Evolutionary conservation across 441 rosid genomes (phyloP), one percentile per base, ranked within the genome.

Genomic region (Aquilaria agallochum): DNA sequence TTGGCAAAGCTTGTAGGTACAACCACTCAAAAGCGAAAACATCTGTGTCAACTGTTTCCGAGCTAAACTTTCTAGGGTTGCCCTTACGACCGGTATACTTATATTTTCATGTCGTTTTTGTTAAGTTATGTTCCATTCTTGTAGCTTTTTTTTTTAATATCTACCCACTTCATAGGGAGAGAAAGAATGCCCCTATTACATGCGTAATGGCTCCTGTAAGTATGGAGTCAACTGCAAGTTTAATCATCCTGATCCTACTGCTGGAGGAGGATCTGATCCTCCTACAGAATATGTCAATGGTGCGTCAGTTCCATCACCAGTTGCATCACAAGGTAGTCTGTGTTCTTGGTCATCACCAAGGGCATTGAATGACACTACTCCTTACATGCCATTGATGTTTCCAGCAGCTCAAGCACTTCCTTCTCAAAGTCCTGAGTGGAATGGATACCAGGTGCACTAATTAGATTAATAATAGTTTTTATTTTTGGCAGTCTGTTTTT

Each of bases 201-300:
- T 95, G 97, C 97, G 95, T 50, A 88, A 78, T 65, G 98, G 92
- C 66, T 88, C 98, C 67, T 95, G 99, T 84, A 95, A 90, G 70
- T 95, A 63, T 73, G 97, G 89, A 63, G 67, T 85, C 53, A 87
- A 70, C 71, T 95, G 99, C 83, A 82, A 75, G 69, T 95, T 86
- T 66, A 84, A 84, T 75, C 99, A 95, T 84, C 99, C 99, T 27
- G 95, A 92, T 73, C 98, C 95, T 36, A 75, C 87, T 32, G 63
- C 80, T 66, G 72, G 69, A 3, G 83, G 83, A 64, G 84, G 75
- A 50, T 67, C 68, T 55, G 90, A 88, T 45, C 68, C 80, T 58
- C 75, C 82, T 65, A 64, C 81, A 33, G 72, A 76, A 63, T 78
- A 67, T 68, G 75, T 68, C 60, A 82, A 79, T 76, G 92, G 82